Evolutionary conservation across 1,284 basidiomycete genomes (phyloP).

Genomic region (Microbotryum violaceum): DNA sequence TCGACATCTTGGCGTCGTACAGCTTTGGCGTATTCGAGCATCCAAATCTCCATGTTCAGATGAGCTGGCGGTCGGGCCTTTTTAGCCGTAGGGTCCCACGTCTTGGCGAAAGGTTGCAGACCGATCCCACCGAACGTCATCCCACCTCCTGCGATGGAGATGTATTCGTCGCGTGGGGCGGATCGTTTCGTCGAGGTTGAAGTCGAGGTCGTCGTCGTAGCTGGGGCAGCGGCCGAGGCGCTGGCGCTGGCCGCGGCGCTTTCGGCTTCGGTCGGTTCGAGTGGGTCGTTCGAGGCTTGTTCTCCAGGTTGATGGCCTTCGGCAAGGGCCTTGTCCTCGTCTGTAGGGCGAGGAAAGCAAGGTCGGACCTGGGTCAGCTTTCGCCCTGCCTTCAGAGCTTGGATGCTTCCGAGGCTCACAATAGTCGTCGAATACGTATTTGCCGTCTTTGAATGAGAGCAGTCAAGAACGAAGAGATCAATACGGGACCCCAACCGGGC

Average conservation of each 20-base stretch:
- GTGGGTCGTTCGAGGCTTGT: constrained; percentile 21
- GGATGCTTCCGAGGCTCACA: constrained; percentile 56
- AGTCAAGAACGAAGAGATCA: background rate
- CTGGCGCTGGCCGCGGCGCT: constrained; percentile 42
- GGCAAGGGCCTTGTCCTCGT: constrained; percentile 34
- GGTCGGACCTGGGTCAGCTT: background rate
- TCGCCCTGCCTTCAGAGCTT: too few relatives aligned
- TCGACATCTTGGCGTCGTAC: constrained; percentile 56
- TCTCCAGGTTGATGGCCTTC: constrained; percentile 31
- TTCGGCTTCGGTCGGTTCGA: constrained; percentile 34
- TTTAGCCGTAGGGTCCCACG: constrained; percentile 60
- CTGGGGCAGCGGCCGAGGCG: constrained; percentile 38
- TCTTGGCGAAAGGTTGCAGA: constrained; percentile 73
- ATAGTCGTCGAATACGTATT: constrained; percentile 90
- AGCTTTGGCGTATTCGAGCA: constrained; percentile 63
- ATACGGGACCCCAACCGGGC: background rate
- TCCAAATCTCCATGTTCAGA: constrained; percentile 79
- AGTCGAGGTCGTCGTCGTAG: constrained; percentile 18
- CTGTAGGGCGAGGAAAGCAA: constrained; percentile 7
- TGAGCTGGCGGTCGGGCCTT: constrained; percentile 38
- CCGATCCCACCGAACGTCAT: constrained; percentile 65
- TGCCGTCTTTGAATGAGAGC: constrained; percentile 55
- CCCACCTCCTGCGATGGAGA: constrained; percentile 39
- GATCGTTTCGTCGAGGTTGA: constrained; percentile 20
- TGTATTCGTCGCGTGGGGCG: constrained; percentile 24